These are phyloP conservation scores for Calocera cornea DNA, from an alignment of 768 basidiomycete genomes.

Conservation along the genomic window DNA sequence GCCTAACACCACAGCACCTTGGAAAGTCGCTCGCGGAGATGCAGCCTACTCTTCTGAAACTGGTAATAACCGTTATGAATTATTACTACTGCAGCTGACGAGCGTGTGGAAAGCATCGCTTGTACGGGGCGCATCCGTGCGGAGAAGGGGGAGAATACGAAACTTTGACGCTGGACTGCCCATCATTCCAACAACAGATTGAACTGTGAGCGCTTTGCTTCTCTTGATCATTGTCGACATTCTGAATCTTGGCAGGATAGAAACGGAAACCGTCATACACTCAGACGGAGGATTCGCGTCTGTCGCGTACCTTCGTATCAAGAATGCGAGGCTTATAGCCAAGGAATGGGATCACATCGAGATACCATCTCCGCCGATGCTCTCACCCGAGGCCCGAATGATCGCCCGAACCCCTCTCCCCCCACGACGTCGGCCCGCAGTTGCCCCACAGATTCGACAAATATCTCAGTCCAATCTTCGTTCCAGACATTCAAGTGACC, in stretches of 20 bases:
- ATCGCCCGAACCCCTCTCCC: not conserved
- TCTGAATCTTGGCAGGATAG: conserved; percentile 30
- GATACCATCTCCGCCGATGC: not conserved
- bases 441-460: not conserved
- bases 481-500: not conserved
- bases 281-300: conserved; percentile 74
- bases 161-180: conserved; percentile 78
- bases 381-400: not conserved
- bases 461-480: no score
- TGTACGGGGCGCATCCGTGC: conserved; percentile 85
- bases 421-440: not conserved
- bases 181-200: conserved; percentile 70
- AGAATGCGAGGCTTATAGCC: conserved; percentile 44
- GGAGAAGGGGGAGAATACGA: conserved; percentile 99
- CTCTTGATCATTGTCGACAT: not conserved
- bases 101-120: conserved; percentile 39
- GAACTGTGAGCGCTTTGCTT: conserved; percentile 38
- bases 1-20: conserved; percentile 62
- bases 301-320: conserved; percentile 80
- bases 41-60: conserved; percentile 51
- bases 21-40: conserved; percentile 63
- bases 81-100: not conserved
- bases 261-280: conserved; percentile 59
- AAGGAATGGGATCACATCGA: conserved; percentile 29
- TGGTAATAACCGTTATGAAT: conserved; percentile 36